Evolutionary conservation across 306 rosid species (phyloP).

Genomic region (Rubus idaeus): DNA sequence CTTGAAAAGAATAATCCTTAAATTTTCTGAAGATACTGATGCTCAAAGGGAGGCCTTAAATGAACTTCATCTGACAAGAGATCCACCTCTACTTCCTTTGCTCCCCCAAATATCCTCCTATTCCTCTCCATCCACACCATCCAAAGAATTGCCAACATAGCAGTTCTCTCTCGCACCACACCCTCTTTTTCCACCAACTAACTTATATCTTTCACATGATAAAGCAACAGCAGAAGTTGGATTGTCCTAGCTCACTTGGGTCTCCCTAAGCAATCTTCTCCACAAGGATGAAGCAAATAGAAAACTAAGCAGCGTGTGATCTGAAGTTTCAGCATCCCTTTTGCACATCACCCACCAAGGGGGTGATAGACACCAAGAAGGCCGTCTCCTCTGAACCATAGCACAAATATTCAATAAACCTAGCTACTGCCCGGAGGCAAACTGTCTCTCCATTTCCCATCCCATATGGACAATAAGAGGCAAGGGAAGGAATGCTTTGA

Average conservation of each 20-base stretch:
- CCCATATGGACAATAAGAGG: no score
- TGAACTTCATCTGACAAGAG: neutral
- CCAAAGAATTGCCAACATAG: neutral
- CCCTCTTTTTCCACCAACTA: neutral
- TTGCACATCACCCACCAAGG: no score
- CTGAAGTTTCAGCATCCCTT: no score
- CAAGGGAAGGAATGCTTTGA: no score
- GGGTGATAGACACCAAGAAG: no score
- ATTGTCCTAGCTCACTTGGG: neutral
- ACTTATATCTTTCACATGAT: neutral
- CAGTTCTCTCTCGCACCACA: neutral
- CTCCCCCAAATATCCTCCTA: neutral
- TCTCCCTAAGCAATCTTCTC: neutral
- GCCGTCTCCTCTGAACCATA: no score
- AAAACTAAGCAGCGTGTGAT: no score
- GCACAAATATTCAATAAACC: no score
- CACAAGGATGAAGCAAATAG: no score
- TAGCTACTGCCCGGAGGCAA: no score
- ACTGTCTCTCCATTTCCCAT: no score
- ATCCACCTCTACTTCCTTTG: neutral
- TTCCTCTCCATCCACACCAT: neutral
- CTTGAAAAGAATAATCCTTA: neutral
- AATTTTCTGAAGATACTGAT: neutral
- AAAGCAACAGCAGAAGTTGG: neutral
- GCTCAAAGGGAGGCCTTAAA: no score